A percentile compares a stretch with the other conserved stretches of the same genome.
These are phyloP conservation scores for Solanum appendiculatum DNA, from an alignment of 257 asterid genomes.

Conservation along the genomic window DNA sequence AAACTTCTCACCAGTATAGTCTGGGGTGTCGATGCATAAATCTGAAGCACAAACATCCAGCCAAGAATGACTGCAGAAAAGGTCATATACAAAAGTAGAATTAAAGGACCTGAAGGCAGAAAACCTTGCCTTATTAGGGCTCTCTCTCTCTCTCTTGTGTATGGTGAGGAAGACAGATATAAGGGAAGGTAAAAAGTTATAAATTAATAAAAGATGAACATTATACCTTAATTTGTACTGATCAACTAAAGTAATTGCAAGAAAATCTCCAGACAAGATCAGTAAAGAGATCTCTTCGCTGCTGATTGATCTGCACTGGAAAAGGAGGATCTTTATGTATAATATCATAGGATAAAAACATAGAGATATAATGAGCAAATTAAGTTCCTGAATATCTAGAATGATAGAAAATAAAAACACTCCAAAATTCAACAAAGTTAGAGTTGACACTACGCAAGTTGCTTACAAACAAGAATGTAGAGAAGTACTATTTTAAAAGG, in stretches of 20 bases:
- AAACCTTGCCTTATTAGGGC: too few relatives aligned
- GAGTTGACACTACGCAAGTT: neutral
- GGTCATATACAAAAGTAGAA: too few relatives aligned
- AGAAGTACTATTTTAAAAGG: neutral
- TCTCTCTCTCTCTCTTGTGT: neutral
- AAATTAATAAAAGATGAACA: neutral
- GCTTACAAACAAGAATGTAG: neutral
- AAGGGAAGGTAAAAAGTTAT: neutral
- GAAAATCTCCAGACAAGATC: neutral
- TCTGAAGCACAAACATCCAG: neutral
- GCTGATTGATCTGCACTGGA: conserved; percentile 2
- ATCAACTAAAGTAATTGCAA: conserved; percentile 1
- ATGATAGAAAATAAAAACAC: neutral
- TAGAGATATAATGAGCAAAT: neutral
- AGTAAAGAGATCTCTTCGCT: neutral
- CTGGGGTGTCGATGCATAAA: neutral
- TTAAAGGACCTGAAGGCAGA: too few relatives aligned
- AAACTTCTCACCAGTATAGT: neutral
- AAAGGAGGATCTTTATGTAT: neutral
- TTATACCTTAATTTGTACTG: neutral
- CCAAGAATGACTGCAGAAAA: neutral
- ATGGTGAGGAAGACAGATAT: neutral
- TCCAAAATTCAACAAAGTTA: neutral
- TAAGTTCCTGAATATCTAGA: neutral
- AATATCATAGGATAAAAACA: neutral